Conservation (phyloP, 805 yeast species). For the Hanseniaspora osmophila region DNA sequence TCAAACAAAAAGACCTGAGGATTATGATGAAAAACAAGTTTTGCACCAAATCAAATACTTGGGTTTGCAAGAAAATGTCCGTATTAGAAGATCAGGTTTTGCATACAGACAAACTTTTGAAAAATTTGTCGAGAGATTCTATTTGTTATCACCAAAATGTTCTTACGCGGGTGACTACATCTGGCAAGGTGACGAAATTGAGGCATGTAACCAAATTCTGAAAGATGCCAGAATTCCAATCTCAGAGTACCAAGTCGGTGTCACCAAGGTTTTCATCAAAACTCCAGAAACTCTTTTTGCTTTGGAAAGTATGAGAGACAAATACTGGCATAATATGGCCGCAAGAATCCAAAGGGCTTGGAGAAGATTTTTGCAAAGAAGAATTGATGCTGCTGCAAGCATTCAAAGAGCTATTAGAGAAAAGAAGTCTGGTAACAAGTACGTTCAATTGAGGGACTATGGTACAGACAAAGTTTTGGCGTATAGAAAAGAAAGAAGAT, state of each 20-base stretch:
- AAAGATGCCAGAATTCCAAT: slow-evolving; percentile 55
- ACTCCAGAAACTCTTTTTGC: slow-evolving; percentile 95
- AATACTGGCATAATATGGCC: slow-evolving; percentile 97
- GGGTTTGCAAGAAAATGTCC: slow-evolving; percentile 91
- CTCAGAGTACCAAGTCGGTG: slow-evolving; percentile 82
- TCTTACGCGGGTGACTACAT: slow-evolving; percentile 81
- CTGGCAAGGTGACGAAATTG: slow-evolving; percentile 45
- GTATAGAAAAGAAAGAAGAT: slow-evolving; percentile 76
- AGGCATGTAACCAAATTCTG: slow-evolving; percentile 40
- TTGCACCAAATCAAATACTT: slow-evolving; percentile 90
- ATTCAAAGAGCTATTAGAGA: slow-evolving; percentile 77
- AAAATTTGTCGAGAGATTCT: slow-evolving; percentile 88
- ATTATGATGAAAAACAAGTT: slow-evolving; percentile 79
- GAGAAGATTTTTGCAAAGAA: slow-evolving; percentile 67
- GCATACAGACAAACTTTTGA: slow-evolving; percentile 96
- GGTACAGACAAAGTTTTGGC: slow-evolving; percentile 53
- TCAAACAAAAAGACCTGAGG: slow-evolving; percentile 79
- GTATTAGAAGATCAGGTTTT: slow-evolving; percentile 96
- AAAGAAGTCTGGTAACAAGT: slow-evolving; percentile 66
- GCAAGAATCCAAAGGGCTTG: slow-evolving; percentile 95
- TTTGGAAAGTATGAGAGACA: slow-evolving; percentile 88
- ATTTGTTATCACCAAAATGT: slow-evolving; percentile 70
- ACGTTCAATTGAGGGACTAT: slow-evolving; percentile 70
- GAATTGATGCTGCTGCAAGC: slow-evolving; percentile 72
- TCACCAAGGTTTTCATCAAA: slow-evolving; percentile 82